These are phyloP conservation scores for Erysimum cheiri DNA, from an alignment of 441 rosid genomes.

Conservation along the genomic window DNA sequence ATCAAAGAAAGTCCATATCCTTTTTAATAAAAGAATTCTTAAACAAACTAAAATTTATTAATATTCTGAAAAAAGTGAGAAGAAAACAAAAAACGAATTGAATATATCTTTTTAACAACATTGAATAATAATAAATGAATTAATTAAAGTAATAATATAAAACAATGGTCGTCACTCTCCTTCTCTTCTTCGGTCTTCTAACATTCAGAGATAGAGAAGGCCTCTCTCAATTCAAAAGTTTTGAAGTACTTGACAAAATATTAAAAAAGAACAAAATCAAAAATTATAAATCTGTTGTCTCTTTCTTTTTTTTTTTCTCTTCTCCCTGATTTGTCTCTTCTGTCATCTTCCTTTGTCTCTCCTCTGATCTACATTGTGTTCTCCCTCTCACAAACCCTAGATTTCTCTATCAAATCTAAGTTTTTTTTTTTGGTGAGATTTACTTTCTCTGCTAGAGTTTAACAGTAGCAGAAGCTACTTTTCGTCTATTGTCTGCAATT, in stretches of 20 bases:
- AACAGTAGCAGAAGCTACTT: conserved; percentile 18
- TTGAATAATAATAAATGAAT: conserved; percentile 6
- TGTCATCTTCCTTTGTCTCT: conserved; percentile 40
- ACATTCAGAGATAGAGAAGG: conserved; percentile 31
- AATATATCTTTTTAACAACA: background rate
- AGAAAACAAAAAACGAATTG: background rate
- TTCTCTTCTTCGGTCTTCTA: conserved; percentile 37
- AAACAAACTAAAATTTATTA: conserved; percentile 17
- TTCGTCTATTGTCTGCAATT: conserved; percentile 24
- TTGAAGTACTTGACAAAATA: conserved; percentile 1
- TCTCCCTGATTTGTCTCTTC: conserved; percentile 46
- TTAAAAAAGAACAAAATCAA: conserved; percentile 9
- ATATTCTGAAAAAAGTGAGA: background rate
- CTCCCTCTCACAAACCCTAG: conserved; percentile 62
- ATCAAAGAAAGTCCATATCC: conserved; percentile 33
- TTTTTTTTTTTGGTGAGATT: conserved; percentile 33
- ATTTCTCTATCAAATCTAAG: conserved; percentile 68
- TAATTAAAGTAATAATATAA: conserved; percentile 27
- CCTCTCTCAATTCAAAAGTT: conserved; percentile 36
- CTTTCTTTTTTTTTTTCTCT: conserved; percentile 45
- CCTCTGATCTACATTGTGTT: conserved; percentile 52
- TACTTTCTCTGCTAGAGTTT: conserved; percentile 20
- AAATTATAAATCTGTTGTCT: conserved; percentile 43
- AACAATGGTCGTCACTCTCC: conserved; percentile 39
- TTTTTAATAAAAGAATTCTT: conserved; percentile 20